Evolutionary conservation across 352 stramenopile genomes (phyloP), one percentile per base, ranked within the genome.

Genomic region (Globisporangium nodosum): DNA sequence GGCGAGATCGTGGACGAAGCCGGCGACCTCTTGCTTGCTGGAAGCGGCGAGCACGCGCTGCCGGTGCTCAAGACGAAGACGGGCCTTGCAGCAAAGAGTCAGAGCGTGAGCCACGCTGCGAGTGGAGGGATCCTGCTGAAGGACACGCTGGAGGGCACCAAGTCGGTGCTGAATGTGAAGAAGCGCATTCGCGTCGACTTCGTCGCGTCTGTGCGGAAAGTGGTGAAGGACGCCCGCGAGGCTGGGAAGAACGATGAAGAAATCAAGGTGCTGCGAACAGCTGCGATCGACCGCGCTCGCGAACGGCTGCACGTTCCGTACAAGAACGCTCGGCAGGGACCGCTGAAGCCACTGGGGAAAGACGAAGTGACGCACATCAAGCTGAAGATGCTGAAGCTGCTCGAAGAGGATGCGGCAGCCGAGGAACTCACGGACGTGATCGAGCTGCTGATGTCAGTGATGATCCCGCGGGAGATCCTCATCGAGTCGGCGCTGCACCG

Each of bases 161-260:
- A 69, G n/a, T 63, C 66, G 13, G 33, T 56, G 3, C 67, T 60
- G 12, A 75, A 72, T 47, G 71, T 76, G 55, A 94, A 92, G 64
- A 92, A 92, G 58, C 78, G 82, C 3, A 89, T 94, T 66, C 81
- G 82, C 56, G 92, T 94, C 55, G 85, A 92, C 65, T 87, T 89
- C 52, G 85, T 94, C 52, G 85, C 85, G 53, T 94, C 85, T 0
- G 85, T 94, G 46, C 81, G 85, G 27, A 90, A 89, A 47, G 76
- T 78, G 18, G 70, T 92, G 31, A 90, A 90, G 56, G 74, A 92
- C 46, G 82, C 85, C 3, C 75, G 79, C 20, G 85, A 94, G 27
- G 69, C 80, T 35, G 82, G 82, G 24, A 87, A 90, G 58, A 82
- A 37, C 12, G 85, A 94, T 58, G 85, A 94, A 21, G 85, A 94